Evolutionary conservation across 208 protist species (phyloP).

Genomic region (Herpetomonas tarakana): DNA sequence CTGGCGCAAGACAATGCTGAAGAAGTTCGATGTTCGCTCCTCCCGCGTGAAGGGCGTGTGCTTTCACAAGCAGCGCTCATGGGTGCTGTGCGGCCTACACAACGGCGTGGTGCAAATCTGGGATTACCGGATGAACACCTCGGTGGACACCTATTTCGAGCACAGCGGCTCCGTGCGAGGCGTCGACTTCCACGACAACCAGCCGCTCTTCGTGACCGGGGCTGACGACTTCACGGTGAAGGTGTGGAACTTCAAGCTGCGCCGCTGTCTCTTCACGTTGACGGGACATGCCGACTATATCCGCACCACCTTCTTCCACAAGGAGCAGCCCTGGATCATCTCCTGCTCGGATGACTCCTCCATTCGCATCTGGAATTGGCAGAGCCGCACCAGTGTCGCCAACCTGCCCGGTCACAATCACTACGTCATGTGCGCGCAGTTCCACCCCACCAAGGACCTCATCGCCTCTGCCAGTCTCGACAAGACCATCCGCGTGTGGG

Average conservation of each 20-base stretch:
- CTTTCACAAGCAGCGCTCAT: constrained; percentile 98
- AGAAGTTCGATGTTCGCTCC: constrained; percentile 98
- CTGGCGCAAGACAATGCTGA: too few relatives aligned
- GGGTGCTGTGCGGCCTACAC: constrained; percentile 98
- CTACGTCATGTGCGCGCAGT: constrained; percentile 99
- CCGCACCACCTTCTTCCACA: constrained; percentile 98
- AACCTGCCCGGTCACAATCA: constrained; percentile 97
- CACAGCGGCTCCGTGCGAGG: constrained; percentile 95
- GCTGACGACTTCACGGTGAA: constrained; percentile 99
- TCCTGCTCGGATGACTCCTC: constrained; percentile 98
- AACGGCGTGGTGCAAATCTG: constrained; percentile 99
- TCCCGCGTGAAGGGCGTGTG: constrained; percentile 98
- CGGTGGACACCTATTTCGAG: constrained; percentile 97
- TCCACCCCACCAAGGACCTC: constrained; percentile 95
- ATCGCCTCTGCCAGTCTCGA: constrained; percentile 98
- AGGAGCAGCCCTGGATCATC: constrained; percentile 97
- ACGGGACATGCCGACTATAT: constrained; percentile 99
- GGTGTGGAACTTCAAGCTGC: constrained; percentile 99
- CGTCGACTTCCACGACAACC: constrained; percentile 97
- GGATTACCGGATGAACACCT: constrained; percentile 98
- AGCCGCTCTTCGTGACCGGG: constrained; percentile 99
- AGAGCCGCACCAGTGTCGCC: constrained; percentile 92
- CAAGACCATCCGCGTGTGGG: constrained; percentile 99
- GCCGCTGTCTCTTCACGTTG: constrained; percentile 97
- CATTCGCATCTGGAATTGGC: constrained; percentile 99